phyloP scores from a whole-genome alignment of 352 stramenopile genomes.

The Phytophthora pisi region DNA sequence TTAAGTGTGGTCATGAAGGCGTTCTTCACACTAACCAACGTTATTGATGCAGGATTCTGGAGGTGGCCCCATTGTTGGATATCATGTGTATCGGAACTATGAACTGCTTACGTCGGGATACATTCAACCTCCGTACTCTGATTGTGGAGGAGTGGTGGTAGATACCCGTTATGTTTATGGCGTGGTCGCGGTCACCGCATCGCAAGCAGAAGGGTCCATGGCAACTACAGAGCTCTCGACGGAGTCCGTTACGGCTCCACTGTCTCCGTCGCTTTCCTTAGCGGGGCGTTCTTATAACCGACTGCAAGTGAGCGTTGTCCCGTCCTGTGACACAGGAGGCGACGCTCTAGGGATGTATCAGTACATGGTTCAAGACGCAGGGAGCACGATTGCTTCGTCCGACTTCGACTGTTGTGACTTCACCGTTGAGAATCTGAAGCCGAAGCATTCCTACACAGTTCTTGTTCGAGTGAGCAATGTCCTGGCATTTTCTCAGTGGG shows the following conservation, averaged over 20 bases:
- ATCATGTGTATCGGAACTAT: conserved; percentile 68
- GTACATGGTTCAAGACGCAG: conserved; percentile 32
- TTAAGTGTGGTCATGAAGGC: not conserved
- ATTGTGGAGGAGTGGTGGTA: conserved; percentile 50
- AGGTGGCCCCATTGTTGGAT: conserved; percentile 48
- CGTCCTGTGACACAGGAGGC: conserved; percentile 51
- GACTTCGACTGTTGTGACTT: conserved; percentile 58
- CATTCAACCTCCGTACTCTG: conserved; percentile 43
- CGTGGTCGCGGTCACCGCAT: conserved; percentile 50
- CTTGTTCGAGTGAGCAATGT: conserved; percentile 38
- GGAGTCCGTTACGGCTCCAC: conserved; percentile 31
- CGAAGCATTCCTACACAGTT: conserved; percentile 37
- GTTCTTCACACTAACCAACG: not conserved
- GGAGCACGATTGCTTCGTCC: conserved; percentile 14
- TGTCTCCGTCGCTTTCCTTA: conserved; percentile 32
- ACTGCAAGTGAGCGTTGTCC: conserved; percentile 44
- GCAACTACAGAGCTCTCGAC: conserved; percentile 36
- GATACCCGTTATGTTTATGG: conserved; percentile 54
- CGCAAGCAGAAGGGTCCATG: conserved; percentile 41
- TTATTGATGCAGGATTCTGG: conserved; percentile 38
- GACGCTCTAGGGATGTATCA: conserved; percentile 37
- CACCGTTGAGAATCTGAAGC: conserved; percentile 30
- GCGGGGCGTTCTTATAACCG: conserved; percentile 22
- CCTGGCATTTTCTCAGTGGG: conserved; percentile 18
- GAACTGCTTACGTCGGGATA: conserved; percentile 35